Evolutionary conservation across 768 basidiomycete genomes (phyloP).

Genomic region (Panaeolus cyanescens): DNA sequence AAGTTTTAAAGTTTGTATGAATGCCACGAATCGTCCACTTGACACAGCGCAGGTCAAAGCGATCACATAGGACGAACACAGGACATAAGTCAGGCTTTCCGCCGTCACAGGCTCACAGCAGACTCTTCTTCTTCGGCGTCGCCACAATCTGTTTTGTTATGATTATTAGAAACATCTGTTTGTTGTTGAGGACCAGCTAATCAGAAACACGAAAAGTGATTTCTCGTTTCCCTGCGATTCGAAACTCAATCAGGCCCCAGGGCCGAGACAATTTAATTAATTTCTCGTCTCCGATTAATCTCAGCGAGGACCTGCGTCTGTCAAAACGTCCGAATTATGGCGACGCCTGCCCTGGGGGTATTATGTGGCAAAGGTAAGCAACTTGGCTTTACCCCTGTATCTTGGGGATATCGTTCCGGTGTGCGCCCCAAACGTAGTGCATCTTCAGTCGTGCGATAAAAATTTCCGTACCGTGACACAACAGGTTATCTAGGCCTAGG

Average conservation of each 20-base stretch:
- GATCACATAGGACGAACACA: background rate
- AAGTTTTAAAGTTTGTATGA: background rate
- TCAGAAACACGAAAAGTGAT: background rate
- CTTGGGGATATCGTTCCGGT: no score
- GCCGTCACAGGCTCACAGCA: background rate
- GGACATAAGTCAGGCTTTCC: background rate
- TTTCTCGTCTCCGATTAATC: background rate
- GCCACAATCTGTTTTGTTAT: background rate
- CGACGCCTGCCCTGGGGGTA: background rate
- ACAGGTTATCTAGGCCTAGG: no score
- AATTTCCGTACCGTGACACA: no score
- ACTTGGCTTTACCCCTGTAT: constrained; percentile 1
- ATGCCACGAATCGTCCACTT: background rate
- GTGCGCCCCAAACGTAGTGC: no score
- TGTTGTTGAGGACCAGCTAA: no score
- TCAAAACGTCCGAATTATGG: background rate
- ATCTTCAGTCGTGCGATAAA: no score
- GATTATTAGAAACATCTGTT: no score
- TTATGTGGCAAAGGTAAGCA: no score
- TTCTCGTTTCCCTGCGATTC: background rate
- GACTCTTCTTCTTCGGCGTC: background rate
- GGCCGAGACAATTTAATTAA: background rate
- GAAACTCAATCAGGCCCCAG: background rate
- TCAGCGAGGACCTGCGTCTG: background rate
- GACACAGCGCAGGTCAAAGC: background rate